Evolutionary conservation across 2,329 filamentous ascomycete species (phyloP).

Genomic region (Ilyonectria robusta): DNA sequence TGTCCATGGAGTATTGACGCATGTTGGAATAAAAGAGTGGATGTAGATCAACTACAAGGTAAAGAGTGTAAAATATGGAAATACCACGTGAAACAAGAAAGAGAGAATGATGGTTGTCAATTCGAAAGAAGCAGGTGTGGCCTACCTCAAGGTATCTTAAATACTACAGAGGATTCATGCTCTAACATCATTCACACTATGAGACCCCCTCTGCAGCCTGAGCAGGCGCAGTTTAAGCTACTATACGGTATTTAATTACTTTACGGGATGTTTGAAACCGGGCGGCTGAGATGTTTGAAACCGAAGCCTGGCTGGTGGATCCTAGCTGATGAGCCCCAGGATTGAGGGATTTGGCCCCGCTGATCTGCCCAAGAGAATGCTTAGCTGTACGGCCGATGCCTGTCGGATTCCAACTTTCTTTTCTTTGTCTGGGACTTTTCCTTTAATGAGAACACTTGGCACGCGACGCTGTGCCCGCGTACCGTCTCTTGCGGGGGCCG

Average conservation of each 20-base stretch:
- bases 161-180: neutral
- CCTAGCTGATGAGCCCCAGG: neutral
- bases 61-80: constrained; percentile 13
- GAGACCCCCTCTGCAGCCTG: neutral
- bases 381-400: neutral
- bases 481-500: no score
- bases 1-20: constrained; percentile 6
- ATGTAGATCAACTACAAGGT: constrained; percentile 19
- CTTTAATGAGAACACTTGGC: neutral
- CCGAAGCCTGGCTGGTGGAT: constrained; percentile 1
- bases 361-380: neutral
- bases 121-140: neutral
- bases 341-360: neutral
- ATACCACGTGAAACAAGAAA: constrained; percentile 6
- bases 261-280: constrained; percentile 9
- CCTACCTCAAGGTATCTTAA: neutral
- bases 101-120: constrained; percentile 2
- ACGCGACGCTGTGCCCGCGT: no score
- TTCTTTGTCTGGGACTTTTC: neutral
- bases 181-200: neutral
- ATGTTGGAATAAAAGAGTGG: constrained; percentile 12
- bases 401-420: neutral
- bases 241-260: constrained; percentile 16
- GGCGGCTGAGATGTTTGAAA: constrained; percentile 18
- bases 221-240: neutral